These are phyloP conservation scores for Pythium rishiriense DNA, from an alignment of 352 stramenopile genomes.

Conservation along the genomic window DNA sequence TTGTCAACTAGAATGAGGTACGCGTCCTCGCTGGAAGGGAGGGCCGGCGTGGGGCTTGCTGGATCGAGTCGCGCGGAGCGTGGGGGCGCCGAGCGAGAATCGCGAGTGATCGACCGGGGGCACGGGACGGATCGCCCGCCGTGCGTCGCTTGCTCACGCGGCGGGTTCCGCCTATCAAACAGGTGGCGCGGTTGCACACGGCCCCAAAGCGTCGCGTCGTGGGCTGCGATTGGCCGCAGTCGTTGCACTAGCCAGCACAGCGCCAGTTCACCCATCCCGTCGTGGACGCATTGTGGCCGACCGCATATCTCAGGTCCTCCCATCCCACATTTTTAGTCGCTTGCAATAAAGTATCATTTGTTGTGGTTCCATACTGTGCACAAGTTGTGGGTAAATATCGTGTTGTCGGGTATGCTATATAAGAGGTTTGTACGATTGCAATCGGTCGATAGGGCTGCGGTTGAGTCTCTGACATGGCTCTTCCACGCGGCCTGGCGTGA, in stretches of 20 bases:
- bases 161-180: neutral
- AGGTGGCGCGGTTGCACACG: neutral
- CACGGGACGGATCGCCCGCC: no score
- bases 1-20: constrained; percentile 11
- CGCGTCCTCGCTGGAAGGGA: neutral
- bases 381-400: neutral
- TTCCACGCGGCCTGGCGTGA: neutral
- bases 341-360: neutral
- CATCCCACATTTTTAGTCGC: no score
- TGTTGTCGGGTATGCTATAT: neutral
- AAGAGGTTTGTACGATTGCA: neutral
- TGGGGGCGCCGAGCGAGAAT: constrained; percentile 10
- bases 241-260: constrained; percentile 5
- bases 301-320: neutral
- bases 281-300: neutral
- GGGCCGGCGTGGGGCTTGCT: constrained; percentile 3
- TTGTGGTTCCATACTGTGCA: neutral
- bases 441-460: constrained; percentile 1
- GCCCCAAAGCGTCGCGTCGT: constrained; percentile 8
- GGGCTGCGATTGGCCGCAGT: neutral
- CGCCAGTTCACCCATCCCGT: constrained; percentile 1
- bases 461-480: neutral
- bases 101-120: constrained; percentile 7
- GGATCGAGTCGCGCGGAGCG: neutral
- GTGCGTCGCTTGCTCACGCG: neutral